Percentiles rank a stretch among this genome's conserved stretches.
These are phyloP conservation scores for Kernera saxatilis DNA, from an alignment of 345 rosid genomes.

Conservation along the genomic window DNA sequence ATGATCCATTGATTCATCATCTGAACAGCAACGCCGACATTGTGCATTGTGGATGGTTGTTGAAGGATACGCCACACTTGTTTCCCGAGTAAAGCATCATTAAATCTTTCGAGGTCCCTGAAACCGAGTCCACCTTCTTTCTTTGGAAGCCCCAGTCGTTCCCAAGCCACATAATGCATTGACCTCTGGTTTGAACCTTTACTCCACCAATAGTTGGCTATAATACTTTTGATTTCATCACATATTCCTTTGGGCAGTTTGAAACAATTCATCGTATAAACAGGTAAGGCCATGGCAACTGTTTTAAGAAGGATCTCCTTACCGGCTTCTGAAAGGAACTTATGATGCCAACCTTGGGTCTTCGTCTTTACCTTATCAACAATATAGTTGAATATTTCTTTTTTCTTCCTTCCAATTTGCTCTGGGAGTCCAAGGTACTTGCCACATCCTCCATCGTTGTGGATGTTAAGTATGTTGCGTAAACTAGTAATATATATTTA, in stretches of 20 bases:
- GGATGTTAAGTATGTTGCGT: not conserved
- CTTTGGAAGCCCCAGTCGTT: too few relatives aligned
- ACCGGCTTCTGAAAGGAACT: fast-evolving
- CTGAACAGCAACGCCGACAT: too few relatives aligned
- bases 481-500: too few relatives aligned
- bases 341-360: not conserved
- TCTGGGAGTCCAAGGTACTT: not conserved
- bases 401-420: not conserved
- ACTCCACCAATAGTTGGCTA: not conserved
- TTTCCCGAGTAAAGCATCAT: too few relatives aligned
- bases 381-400: not conserved
- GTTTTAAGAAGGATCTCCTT: not conserved
- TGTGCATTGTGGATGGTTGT: too few relatives aligned
- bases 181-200: too few relatives aligned
- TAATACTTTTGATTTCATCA: not conserved
- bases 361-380: not conserved
- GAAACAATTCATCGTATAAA: not conserved
- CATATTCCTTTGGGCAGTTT: not conserved
- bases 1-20: too few relatives aligned
- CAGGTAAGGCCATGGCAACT: fast-evolving
- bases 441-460: not conserved
- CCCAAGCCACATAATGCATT: not conserved
- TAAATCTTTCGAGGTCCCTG: too few relatives aligned
- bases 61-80: too few relatives aligned
- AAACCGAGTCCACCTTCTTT: too few relatives aligned